These are phyloP conservation scores for Asparagopsis taxiformis DNA, from an alignment of 31 red algal species.

Conservation along the genomic window DNA sequence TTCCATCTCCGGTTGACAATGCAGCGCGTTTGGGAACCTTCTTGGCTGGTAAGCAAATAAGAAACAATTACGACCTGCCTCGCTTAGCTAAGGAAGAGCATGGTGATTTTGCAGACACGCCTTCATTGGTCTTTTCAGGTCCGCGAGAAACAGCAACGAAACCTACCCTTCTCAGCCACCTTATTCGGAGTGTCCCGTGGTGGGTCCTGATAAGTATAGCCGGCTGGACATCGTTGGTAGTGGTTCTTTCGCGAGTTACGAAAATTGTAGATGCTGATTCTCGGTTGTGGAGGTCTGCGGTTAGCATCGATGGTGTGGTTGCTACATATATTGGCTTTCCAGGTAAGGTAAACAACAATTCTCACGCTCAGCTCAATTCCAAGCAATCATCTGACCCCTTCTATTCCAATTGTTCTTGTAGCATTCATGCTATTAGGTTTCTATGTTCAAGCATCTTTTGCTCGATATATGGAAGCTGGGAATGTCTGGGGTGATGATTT, in stretches of 20 bases:
- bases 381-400: neutral
- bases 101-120: neutral
- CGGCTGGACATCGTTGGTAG: neutral
- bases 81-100: neutral
- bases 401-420: neutral
- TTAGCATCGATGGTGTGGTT: neutral
- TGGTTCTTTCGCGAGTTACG: neutral
- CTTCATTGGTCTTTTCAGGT: neutral
- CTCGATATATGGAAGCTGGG: constrained; percentile 22
- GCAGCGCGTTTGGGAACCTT: neutral
- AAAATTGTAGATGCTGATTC: neutral
- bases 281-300: neutral
- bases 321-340: neutral
- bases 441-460: constrained; percentile 36
- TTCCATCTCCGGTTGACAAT: neutral
- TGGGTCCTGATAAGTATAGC: neutral
- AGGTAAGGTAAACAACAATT: neutral
- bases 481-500: constrained; percentile 35
- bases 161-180: neutral
- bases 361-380: neutral
- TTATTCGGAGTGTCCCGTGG: neutral
- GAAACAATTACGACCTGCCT: neutral
- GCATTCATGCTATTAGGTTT: constrained; percentile 49
- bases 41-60: neutral
- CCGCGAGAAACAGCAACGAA: neutral